These are phyloP conservation scores for Xerocomus amazonicus DNA, from an alignment of 1,284 basidiomycete genomes.

Conservation along the genomic window DNA sequence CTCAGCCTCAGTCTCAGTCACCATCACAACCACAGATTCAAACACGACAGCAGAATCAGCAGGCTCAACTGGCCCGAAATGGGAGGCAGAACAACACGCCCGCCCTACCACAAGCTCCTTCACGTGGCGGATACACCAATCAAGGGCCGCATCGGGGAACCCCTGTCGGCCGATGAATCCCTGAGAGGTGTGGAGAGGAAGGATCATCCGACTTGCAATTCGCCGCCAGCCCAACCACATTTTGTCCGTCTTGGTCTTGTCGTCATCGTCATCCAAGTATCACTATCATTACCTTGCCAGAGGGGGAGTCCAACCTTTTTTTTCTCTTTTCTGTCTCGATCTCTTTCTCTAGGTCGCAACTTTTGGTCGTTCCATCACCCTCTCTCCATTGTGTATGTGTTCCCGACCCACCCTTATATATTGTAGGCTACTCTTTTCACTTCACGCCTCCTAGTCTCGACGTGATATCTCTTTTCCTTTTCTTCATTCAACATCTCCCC, in stretches of 20 bases:
- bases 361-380: constrained; percentile 7
- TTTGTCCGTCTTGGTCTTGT: constrained; percentile 17
- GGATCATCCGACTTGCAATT: constrained; percentile 14
- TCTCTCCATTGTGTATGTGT: constrained; percentile 20
- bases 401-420: constrained; percentile 27
- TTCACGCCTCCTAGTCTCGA: constrained; percentile 19
- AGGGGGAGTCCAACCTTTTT: constrained; percentile 10
- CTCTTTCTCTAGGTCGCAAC: constrained; percentile 11
- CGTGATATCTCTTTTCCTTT: constrained; percentile 16
- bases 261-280: constrained; percentile 13
- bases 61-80: constrained; percentile 23
- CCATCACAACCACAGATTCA: constrained; percentile 30
- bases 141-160: constrained; percentile 28
- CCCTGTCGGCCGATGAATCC: constrained; percentile 31
- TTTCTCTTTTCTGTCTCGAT: constrained; percentile 8
- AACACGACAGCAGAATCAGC: constrained; percentile 24
- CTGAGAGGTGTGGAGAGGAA: constrained; percentile 2
- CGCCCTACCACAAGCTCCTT: constrained; percentile 18
- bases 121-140: constrained; percentile 22
- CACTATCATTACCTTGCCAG: constrained; percentile 8
- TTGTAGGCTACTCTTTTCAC: constrained; percentile 23
- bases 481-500: background rate
- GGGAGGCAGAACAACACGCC: constrained; percentile 29
- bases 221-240: constrained; percentile 12
- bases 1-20: constrained; percentile 29